These are phyloP conservation scores for Acorus calamus DNA, from an alignment of 106 monocot species.

Conservation along the genomic window DNA sequence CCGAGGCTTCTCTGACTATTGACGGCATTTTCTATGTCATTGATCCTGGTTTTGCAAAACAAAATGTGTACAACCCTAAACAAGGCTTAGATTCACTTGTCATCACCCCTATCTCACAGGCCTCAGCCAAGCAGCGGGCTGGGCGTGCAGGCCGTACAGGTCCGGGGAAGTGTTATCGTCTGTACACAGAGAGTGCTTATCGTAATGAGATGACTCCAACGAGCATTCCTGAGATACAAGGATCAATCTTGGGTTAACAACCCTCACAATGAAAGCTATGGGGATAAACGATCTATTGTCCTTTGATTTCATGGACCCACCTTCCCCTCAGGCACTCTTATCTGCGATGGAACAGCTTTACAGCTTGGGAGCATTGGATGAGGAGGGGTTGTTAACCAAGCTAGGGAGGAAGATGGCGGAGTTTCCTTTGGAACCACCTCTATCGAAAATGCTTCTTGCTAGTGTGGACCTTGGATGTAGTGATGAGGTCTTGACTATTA, in stretches of 20 bases:
- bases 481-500: slow-evolving; percentile 93
- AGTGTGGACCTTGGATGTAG: slow-evolving; percentile 97
- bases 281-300: slow-evolving; percentile 90
- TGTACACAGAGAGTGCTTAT: slow-evolving; percentile 93
- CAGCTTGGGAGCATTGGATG: slow-evolving; percentile 87
- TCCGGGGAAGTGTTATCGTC: slow-evolving; percentile 91
- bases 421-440: slow-evolving; percentile 82
- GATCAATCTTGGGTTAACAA: slow-evolving; percentile 77
- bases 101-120: slow-evolving; percentile 94
- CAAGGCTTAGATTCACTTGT: slow-evolving; percentile 85
- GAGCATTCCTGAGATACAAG: slow-evolving; percentile 87
- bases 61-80: slow-evolving; percentile 91
- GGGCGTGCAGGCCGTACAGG: slow-evolving; percentile 96
- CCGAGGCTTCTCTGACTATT: slow-evolving; percentile 88
- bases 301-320: slow-evolving; percentile 98
- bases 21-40: slow-evolving; percentile 93
- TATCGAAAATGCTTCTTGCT: slow-evolving; percentile 87
- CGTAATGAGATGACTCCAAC: slow-evolving; percentile 98
- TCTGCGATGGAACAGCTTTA: slow-evolving; percentile 95
- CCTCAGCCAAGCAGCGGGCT: slow-evolving; percentile 95
- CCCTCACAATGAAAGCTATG: slow-evolving; percentile 91
- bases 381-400: slow-evolving; percentile 87
- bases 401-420: slow-evolving; percentile 98
- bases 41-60: slow-evolving; percentile 97
- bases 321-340: slow-evolving; percentile 90